These are phyloP conservation scores for Pseudogymnoascus sp. DNA, from an alignment of 2,329 filamentous ascomycete genomes.

Conservation along the genomic window DNA sequence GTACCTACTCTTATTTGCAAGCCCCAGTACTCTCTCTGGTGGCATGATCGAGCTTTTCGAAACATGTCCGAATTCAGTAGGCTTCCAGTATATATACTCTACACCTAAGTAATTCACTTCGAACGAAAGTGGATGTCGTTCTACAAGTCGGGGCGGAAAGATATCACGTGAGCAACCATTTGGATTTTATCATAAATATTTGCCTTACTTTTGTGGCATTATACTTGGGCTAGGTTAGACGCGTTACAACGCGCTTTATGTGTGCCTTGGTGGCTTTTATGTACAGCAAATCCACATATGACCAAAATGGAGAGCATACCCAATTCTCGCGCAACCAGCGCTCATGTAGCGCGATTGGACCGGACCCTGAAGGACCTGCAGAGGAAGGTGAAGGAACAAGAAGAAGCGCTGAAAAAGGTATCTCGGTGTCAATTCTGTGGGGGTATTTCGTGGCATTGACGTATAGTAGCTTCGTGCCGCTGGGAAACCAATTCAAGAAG, in stretches of 20 bases:
- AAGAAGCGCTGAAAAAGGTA: constrained; percentile 41
- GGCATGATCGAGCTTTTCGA: background rate
- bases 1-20: background rate
- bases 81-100: background rate
- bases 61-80: background rate
- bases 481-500: constrained; percentile 17
- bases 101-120: background rate
- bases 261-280: constrained; percentile 1
- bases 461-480: constrained; percentile 22
- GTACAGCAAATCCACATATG: background rate
- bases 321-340: constrained; percentile 27
- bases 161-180: background rate
- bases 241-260: background rate
- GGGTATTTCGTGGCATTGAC: constrained; percentile 11
- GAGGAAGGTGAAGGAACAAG: constrained; percentile 44
- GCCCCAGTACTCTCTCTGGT: background rate
- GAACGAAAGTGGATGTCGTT: background rate
- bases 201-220: background rate
- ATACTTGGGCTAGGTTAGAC: background rate
- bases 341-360: constrained; percentile 49
- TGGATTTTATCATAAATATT: background rate
- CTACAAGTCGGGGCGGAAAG: background rate
- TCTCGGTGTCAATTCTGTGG: background rate
- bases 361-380: constrained; percentile 61
- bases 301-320: constrained; percentile 15